phyloP scores from a whole-genome alignment of 306 rosid species.

The Vicia sativa region DNA sequence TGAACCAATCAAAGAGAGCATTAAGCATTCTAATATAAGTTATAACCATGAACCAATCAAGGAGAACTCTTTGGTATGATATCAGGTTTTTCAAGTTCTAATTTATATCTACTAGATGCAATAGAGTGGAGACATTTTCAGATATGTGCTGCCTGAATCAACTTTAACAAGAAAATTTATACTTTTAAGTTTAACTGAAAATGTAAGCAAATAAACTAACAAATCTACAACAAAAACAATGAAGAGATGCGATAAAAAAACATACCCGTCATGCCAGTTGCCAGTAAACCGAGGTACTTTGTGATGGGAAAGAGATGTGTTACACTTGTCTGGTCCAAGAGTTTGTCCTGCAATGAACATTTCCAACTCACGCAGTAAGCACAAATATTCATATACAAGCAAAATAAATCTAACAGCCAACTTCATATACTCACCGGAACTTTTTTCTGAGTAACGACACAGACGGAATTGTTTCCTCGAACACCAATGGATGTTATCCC shows the following conservation, averaged over 20 bases:
- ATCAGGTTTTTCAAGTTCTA: conserved; percentile 10
- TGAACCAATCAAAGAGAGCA: neutral
- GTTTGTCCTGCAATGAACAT: conserved; percentile 77
- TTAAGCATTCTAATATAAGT: conserved; percentile 4
- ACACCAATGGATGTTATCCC: conserved; percentile 96
- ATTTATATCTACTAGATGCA: conserved; percentile 16
- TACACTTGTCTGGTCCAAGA: conserved; percentile 96
- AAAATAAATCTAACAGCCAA: conserved; percentile 28
- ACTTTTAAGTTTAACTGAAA: conserved; percentile 1
- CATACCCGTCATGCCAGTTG: conserved; percentile 92
- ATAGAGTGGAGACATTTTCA: neutral
- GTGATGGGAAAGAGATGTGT: conserved; percentile 92
- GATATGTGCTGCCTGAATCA: conserved; percentile 1
- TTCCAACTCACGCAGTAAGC: conserved; percentile 8
- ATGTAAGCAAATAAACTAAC: conserved; percentile 8
- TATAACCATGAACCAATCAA: neutral
- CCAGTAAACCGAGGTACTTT: conserved; percentile 87
- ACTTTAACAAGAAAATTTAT: neutral
- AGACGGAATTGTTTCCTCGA: conserved; percentile 87
- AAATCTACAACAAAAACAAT: neutral
- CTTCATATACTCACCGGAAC: conserved; percentile 77
- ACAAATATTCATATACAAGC: conserved; percentile 11
- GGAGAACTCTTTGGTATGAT: neutral
- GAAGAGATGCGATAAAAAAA: conserved; percentile 4
- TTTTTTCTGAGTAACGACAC: conserved; percentile 98